Evolutionary conservation across 2,329 filamentous ascomycete genomes (phyloP), one percentile per base, ranked within the genome.

Genomic region (Penicillium fuscoglaucum): DNA sequence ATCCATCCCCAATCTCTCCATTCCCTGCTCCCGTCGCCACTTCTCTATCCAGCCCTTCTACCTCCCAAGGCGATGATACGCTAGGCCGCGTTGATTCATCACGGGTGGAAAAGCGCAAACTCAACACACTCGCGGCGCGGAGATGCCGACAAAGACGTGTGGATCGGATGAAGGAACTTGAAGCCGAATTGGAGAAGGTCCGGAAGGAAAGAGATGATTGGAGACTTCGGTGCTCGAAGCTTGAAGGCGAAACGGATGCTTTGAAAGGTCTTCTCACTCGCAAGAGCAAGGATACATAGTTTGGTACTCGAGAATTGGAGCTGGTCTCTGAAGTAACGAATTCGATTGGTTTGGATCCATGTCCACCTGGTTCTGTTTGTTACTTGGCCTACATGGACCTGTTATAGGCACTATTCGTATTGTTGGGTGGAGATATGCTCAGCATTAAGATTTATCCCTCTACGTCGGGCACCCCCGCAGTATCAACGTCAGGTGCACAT

Each of bases 51-150:
- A 68, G 66, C 33, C 63, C 66, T 50, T 41, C 60, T 9, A 63
- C 52, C 3, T 67, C 65, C 3, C 63, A 62, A 35, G 53, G 61
- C 15, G 64, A 68, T 13, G 59, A 62, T 12, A 33, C 13, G 10
- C 24, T 60, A 31, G 33, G 43, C 13, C 63, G 58, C 26, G 61
- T 67, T 33, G 63, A 65, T 17, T 58, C 65, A 6, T 66, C 66
- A 39, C 66, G 68, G 28, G 64, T 73, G 19, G 66, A 68, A 55
- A 75, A 74, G 50, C 73, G 73, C 26, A 69, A 68, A 51, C 64
- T 73, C 13, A 75, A 75, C 57, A 75, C 73, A 15, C 66, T 73
- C 39, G 72, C 73, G 43, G 73, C 73, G 45, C 70, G 72, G 19
- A 65, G 72, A 44, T 75, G 72, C 61, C 72, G 73, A 6, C 71